Conservation (phyloP, 768 basidiomycete species). For the Piloderma croceum region DNA sequence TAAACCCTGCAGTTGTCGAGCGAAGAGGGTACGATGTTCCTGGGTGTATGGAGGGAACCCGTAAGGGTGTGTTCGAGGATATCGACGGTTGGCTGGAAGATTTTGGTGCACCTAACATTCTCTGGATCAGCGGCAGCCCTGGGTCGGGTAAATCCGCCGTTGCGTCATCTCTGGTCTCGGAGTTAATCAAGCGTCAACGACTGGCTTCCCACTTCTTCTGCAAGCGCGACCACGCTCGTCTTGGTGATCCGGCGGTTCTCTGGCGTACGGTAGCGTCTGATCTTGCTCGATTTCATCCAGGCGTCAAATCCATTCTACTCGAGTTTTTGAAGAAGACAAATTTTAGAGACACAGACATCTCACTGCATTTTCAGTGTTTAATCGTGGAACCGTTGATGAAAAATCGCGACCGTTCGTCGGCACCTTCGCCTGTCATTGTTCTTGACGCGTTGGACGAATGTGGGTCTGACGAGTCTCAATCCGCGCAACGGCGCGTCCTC, state of each 20-base stretch:
- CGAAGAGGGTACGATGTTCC: too few relatives aligned
- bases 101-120: conserved; percentile 3
- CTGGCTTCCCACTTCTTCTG: conserved; percentile 7
- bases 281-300: conserved; percentile 1
- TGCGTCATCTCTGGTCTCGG: conserved; percentile 2
- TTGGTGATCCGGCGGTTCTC: not conserved
- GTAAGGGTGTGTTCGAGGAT: too few relatives aligned
- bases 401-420: conserved; percentile 3
- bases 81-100: conserved; percentile 19
- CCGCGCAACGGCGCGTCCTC: conserved; percentile 13
- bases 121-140: too few relatives aligned
- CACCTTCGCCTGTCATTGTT: conserved; percentile 21
- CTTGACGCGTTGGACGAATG: conserved; percentile 30
- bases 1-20: too few relatives aligned
- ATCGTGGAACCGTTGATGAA: conserved; percentile 16
- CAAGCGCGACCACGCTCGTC: conserved; percentile 5
- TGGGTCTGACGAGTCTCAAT: conserved; percentile 15
- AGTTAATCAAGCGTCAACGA: not conserved
- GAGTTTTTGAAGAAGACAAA: conserved; percentile 12
- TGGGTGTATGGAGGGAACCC: too few relatives aligned
- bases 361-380: conserved; percentile 12
- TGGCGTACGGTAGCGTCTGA: conserved; percentile 2
- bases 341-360: conserved; percentile 9
- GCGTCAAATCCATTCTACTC: conserved; percentile 7
- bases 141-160: too few relatives aligned